Percentiles rank a stretch among this genome's conserved stretches.
Evolutionary conservation across 495 filamentous ascomycete genomes (phyloP).

Genomic region (Penicillium angulare): DNA sequence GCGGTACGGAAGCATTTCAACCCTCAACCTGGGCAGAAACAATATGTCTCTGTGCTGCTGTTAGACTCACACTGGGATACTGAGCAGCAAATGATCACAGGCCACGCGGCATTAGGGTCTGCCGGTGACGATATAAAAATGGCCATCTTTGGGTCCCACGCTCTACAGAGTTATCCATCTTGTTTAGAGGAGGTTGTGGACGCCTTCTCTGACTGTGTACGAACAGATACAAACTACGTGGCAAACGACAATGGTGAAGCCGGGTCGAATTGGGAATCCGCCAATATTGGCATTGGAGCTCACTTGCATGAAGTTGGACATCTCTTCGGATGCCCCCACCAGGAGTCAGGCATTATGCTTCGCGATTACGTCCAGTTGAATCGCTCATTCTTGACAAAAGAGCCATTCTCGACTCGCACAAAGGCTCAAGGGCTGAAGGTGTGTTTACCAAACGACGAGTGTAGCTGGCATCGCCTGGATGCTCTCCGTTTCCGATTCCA

Average conservation of each 20-base stretch:
- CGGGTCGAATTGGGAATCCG: slow-evolving; percentile 88
- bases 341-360: slow-evolving; percentile 83
- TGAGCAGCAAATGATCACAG: slow-evolving; percentile 62
- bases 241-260: slow-evolving; percentile 82
- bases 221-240: slow-evolving; percentile 76
- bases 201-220: slow-evolving; percentile 83
- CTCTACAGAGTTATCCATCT: slow-evolving; percentile 81
- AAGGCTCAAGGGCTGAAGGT: slow-evolving; percentile 73
- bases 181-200: slow-evolving; percentile 82
- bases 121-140: slow-evolving; percentile 68
- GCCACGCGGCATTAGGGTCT: slow-evolving; percentile 79
- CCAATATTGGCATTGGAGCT: slow-evolving; percentile 87
- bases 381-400: slow-evolving; percentile 73
- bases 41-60: slow-evolving; percentile 79
- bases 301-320: slow-evolving; percentile 89
- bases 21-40: slow-evolving; percentile 69
- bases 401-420: slow-evolving; percentile 81
- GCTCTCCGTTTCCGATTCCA: slow-evolving; percentile 84
- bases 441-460: slow-evolving; percentile 73
- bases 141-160: slow-evolving; percentile 87
- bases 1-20: slow-evolving; percentile 75
- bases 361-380: slow-evolving; percentile 81
- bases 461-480: slow-evolving; percentile 86
- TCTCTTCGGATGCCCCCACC: slow-evolving; percentile 83
- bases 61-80: slow-evolving; percentile 89